These are phyloP conservation scores for Pythium monospermum DNA, from an alignment of 352 stramenopile genomes.

Conservation along the genomic window DNA sequence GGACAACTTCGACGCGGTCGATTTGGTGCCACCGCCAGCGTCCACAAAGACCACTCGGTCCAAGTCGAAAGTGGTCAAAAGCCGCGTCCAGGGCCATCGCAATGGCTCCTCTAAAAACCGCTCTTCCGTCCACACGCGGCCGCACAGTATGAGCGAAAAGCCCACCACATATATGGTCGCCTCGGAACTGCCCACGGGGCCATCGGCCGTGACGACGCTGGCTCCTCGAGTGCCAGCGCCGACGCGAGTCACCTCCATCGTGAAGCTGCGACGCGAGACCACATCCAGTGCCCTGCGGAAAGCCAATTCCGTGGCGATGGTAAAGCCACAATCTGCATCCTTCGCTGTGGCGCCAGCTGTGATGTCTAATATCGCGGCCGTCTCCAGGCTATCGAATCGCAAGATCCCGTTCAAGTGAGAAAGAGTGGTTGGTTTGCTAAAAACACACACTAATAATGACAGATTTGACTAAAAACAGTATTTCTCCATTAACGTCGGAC, in stretches of 20 bases:
- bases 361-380: too few species aligned
- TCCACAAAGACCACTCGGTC: background rate
- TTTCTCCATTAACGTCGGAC: background rate
- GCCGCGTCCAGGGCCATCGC: conserved; percentile 8
- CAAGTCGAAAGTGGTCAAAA: conserved; percentile 13
- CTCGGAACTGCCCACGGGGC: background rate
- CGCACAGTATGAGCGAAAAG: background rate
- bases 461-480: background rate
- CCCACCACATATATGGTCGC: background rate
- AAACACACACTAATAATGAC: background rate
- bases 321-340: too few species aligned
- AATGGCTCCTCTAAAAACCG: conserved; percentile 5
- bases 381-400: too few species aligned
- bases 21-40: background rate
- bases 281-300: conserved; percentile 55
- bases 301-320: conserved; percentile 3
- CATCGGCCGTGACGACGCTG: conserved; percentile 6
- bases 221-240: background rate
- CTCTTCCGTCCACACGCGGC: background rate
- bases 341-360: too few species aligned
- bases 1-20: background rate
- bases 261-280: conserved; percentile 50
- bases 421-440: background rate
- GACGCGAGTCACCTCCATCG: conserved; percentile 11
- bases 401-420: conserved; percentile 2